phyloP scores from a whole-genome alignment of 345 rosid genomes.

The Murraya koenigii region DNA sequence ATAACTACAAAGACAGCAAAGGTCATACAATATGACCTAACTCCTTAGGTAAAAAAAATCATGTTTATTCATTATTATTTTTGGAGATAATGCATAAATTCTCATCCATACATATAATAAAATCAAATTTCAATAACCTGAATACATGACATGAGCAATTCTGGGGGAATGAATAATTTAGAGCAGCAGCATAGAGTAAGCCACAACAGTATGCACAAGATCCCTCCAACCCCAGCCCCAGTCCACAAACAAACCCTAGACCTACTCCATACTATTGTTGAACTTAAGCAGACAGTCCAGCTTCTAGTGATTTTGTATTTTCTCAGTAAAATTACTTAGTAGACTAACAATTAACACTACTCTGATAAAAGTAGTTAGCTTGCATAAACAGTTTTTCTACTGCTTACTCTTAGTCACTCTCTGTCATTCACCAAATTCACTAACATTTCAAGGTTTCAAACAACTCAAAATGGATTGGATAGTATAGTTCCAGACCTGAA shows the following conservation, averaged over 20 bases:
- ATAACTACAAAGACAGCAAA: background rate
- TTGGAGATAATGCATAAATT: background rate
- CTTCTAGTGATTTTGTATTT: background rate
- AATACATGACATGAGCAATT: background rate
- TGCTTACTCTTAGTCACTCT: background rate
- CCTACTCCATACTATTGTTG: background rate
- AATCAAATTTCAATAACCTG: background rate
- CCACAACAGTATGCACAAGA: slow-evolving; percentile 3
- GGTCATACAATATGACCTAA: background rate
- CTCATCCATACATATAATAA: background rate
- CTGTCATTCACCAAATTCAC: background rate
- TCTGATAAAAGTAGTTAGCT: background rate
- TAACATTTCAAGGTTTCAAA: background rate
- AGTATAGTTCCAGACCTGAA: background rate
- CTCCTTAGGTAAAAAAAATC: background rate
- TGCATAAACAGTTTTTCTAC: background rate
- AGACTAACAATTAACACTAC: background rate
- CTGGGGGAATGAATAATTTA: background rate
- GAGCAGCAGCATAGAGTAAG: background rate
- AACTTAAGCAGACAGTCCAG: background rate
- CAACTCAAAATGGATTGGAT: too few relatives aligned
- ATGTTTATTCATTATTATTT: too few relatives aligned
- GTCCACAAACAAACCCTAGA: background rate
- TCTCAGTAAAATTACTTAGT: background rate
- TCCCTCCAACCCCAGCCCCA: background rate